A percentile compares a stretch with the other conserved stretches of the same genome.
Conservation (phyloP, 352 stramenopile genomes). For the Thalassiosira gravida region DNA sequence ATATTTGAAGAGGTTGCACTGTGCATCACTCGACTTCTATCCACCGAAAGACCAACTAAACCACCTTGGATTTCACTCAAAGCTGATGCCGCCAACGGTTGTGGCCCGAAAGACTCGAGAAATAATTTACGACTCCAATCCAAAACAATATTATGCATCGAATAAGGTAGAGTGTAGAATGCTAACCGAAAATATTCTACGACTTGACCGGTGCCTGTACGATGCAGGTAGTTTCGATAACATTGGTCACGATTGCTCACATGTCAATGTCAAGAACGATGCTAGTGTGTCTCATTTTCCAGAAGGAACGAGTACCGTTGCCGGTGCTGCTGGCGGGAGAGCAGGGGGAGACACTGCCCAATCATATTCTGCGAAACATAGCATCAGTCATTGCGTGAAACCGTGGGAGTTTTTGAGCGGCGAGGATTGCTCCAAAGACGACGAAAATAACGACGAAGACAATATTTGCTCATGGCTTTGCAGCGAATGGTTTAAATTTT, state of each 20-base stretch:
- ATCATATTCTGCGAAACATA: too few species aligned
- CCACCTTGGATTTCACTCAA: too few species aligned
- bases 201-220: slow-evolving; percentile 11
- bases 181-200: background rate
- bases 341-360: background rate
- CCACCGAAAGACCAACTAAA: background rate
- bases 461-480: background rate
- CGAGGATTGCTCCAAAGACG: background rate
- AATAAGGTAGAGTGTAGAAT: slow-evolving; percentile 1
- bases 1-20: slow-evolving; percentile 14
- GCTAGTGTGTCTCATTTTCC: background rate
- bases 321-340: background rate
- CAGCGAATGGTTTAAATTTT: background rate
- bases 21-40: background rate
- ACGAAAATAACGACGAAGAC: background rate
- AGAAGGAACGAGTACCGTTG: background rate
- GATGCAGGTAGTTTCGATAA: background rate
- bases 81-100: too few species aligned
- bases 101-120: too few species aligned
- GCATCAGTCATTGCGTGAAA: background rate
- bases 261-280: background rate
- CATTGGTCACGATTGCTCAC: background rate
- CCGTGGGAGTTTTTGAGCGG: background rate
- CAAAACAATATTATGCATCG: background rate
- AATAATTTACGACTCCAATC: too few species aligned